phyloP scores from a whole-genome alignment of 2,329 filamentous ascomycete species.

The Fonsecaea nubica region DNA sequence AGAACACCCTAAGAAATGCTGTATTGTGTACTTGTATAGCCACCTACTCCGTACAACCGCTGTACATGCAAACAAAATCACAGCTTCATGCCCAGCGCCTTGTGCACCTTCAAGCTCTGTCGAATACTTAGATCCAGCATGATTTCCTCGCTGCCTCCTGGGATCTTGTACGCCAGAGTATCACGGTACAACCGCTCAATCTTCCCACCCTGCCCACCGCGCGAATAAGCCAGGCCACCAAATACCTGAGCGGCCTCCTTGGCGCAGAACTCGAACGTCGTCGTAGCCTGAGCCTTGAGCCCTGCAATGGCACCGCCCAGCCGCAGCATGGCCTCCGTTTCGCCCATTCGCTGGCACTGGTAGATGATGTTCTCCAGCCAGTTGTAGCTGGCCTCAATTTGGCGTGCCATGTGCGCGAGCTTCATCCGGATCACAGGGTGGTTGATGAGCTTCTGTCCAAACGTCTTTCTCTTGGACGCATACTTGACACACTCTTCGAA shows the following conservation, averaged over 20 bases:
- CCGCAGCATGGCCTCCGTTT: conserved; percentile 93
- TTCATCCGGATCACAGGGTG: conserved; percentile 98
- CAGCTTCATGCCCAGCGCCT: conserved; percentile 94
- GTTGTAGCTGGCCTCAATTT: conserved; percentile 95
- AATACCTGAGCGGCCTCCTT: conserved; percentile 97
- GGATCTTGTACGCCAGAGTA: conserved; percentile 94
- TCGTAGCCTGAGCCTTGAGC: conserved; percentile 90
- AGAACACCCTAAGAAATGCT: no score
- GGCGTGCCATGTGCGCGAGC: conserved; percentile 96
- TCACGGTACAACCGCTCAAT: conserved; percentile 94
- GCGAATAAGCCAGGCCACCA: conserved; percentile 87
- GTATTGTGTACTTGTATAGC: not conserved
- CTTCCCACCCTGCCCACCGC: conserved; percentile 94
- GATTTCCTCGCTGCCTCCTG: conserved; percentile 95
- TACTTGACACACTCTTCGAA: conserved; percentile 97
- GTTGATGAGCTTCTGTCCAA: conserved; percentile 94
- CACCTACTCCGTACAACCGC: not conserved
- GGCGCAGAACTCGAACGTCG: conserved; percentile 97
- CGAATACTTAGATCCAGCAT: conserved; percentile 97
- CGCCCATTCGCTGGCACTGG: conserved; percentile 90
- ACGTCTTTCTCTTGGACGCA: conserved; percentile 94
- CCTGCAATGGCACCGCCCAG: conserved; percentile 92
- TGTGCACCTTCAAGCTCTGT: conserved; percentile 84
- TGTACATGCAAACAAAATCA: conserved; percentile 47
- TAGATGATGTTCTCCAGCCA: conserved; percentile 96